Evolutionary conservation across 1,284 basidiomycete genomes (phyloP), one percentile per base, ranked within the genome.

Genomic region (Coniferiporia sulphurascens): DNA sequence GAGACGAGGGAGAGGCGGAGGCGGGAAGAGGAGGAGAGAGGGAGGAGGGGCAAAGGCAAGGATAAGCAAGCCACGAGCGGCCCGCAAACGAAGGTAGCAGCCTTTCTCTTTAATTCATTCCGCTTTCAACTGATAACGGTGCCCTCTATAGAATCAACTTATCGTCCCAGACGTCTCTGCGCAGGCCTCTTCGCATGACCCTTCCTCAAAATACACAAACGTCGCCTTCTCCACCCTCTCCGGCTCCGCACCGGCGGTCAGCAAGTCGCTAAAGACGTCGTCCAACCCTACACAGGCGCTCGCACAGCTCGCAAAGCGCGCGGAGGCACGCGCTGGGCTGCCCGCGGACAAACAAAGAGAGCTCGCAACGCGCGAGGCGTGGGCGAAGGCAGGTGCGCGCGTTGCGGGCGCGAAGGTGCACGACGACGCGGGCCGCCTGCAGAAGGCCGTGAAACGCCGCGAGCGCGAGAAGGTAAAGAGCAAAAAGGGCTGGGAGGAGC

Each of bases 381-480:
- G 93, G 91, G 84, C 85, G 56, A 95, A 94, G 73, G 92, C 93
- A 0, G 84, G 87, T 68, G 86, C 91, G 45, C 79, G 91, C 52
- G 78, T 95, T 61, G 88, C 89, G 50, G 95, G 94, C 4, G 85
- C 86, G 48, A 97, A 96, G 73, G 85, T 97, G 34, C 83, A 83
- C 54, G 94, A 97, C 67, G 89, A 94, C 65, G 90, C 92, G 69
- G 72, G 66, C 3, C 77, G 87, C 52, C 72, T 98, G 66, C 95
- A 94, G 78, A 96, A 95, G 76, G 92, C 93, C 22, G 85, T 83
- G 9, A 96, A 95, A 79, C 78, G 90, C 71, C 87, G 89, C 66
- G 94, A 95, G 73, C 95, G 95, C 73, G 84, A 85, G 66, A 97
- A 96, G 72, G 67, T 64, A 34, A 94, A 91, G 77, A 85, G 84